Evolutionary conservation across 2,329 filamentous ascomycete genomes (phyloP).

Genomic region (Meredithiella fracta): DNA sequence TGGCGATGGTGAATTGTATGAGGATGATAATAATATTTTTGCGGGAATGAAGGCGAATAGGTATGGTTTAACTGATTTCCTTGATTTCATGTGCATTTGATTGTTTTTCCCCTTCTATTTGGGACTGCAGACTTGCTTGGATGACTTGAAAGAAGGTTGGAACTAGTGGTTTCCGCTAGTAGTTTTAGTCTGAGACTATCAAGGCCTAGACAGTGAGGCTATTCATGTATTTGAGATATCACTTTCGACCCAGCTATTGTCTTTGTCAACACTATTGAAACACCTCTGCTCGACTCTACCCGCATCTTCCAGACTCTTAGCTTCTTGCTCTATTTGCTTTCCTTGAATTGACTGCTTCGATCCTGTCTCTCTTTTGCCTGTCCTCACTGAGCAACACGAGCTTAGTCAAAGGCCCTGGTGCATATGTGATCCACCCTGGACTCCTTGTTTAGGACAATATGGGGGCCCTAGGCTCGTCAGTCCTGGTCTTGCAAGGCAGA

Average conservation of each 20-base stretch:
- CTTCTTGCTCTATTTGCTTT: too few relatives aligned
- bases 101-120: background rate
- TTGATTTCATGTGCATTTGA: background rate
- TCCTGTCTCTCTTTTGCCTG: background rate
- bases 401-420: slow-evolving; percentile 2
- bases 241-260: too few relatives aligned
- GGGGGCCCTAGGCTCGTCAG: background rate
- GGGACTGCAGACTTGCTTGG: background rate
- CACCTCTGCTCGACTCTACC: too few relatives aligned
- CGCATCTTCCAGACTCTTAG: too few relatives aligned
- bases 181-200: too few relatives aligned
- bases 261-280: too few relatives aligned
- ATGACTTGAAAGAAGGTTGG: background rate
- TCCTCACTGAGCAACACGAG: slow-evolving; percentile 3
- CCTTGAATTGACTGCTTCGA: too few relatives aligned
- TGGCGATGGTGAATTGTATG: slow-evolving; percentile 21
- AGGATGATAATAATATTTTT: slow-evolving; percentile 43
- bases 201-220: too few relatives aligned
- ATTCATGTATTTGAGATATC: too few relatives aligned
- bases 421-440: slow-evolving; percentile 3
- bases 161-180: background rate
- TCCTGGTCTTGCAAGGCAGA: background rate
- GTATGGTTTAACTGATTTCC: slow-evolving; percentile 26
- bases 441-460: background rate
- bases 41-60: slow-evolving; percentile 37